These are phyloP conservation scores for Fragaria vesca DNA, from an alignment of 306 rosid genomes.

Conservation along the genomic window DNA sequence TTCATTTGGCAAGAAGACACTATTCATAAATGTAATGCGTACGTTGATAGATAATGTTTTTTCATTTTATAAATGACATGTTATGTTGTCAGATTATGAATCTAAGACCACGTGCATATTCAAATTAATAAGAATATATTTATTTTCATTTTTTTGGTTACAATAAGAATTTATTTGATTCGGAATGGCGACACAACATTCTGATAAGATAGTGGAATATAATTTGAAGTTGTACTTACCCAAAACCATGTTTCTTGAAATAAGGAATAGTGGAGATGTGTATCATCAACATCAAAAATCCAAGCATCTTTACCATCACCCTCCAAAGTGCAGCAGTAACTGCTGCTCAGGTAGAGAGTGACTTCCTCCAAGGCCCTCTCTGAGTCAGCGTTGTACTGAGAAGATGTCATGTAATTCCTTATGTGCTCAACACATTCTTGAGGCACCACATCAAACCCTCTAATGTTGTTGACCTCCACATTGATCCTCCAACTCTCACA, in stretches of 20 bases:
- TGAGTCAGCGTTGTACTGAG: conserved; percentile 49
- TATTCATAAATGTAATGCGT: neutral
- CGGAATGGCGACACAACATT: neutral
- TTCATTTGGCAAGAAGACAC: neutral
- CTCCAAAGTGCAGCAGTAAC: conserved; percentile 43
- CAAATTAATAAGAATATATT: neutral
- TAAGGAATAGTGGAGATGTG: conserved; percentile 70
- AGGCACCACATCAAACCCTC: conserved; percentile 51
- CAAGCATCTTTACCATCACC: conserved; percentile 73
- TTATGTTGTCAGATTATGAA: neutral
- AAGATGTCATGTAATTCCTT: conserved; percentile 52
- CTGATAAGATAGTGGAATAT: neutral
- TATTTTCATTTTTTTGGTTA: too few relatives aligned
- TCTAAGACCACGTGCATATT: neutral
- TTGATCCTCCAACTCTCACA: conserved; percentile 82
- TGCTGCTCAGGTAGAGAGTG: conserved; percentile 29
- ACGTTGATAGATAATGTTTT: neutral
- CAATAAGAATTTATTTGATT: neutral
- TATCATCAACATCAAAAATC: conserved; percentile 69
- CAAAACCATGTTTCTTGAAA: conserved; percentile 47
- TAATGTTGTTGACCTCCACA: conserved; percentile 54
- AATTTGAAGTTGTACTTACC: conserved; percentile 30
- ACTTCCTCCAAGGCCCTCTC: conserved; percentile 46
- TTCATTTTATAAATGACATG: neutral
- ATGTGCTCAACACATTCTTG: conserved; percentile 57